These are phyloP conservation scores for Alisma plantagoaquatica DNA, from an alignment of 106 monocot species.

Conservation along the genomic window DNA sequence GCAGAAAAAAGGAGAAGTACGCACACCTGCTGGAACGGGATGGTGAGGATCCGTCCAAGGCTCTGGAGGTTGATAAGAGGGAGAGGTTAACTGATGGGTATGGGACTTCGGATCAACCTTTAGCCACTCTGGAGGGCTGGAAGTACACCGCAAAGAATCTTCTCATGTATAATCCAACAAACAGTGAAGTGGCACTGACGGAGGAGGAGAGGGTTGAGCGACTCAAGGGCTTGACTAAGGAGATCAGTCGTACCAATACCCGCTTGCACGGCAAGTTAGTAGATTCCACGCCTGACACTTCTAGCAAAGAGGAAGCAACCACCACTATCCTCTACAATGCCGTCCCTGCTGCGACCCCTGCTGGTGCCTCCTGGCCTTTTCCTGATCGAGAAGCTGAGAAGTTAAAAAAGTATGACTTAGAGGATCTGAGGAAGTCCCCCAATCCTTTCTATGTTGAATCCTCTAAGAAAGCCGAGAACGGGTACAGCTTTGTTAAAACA, in stretches of 20 bases:
- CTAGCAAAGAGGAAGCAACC: constrained; percentile 36
- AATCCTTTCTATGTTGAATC: constrained; percentile 74
- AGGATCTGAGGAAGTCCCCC: constrained; percentile 84
- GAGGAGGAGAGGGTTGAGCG: constrained; percentile 59
- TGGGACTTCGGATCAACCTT: constrained; percentile 79
- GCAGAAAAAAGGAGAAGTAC: constrained; percentile 50
- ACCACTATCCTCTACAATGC: constrained; percentile 43
- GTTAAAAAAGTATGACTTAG: constrained; percentile 70
- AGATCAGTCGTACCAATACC: constrained; percentile 57
- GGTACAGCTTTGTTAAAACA: constrained; percentile 83
- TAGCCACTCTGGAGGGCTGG: constrained; percentile 56
- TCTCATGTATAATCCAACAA: constrained; percentile 68
- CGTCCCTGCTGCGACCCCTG: constrained; percentile 66
- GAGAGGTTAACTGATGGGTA: constrained; percentile 87
- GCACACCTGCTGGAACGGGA: constrained; percentile 60
- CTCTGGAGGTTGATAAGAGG: constrained; percentile 26
- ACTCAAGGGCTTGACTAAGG: constrained; percentile 67
- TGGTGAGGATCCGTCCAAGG: constrained; percentile 12
- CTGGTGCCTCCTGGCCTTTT: constrained; percentile 68
- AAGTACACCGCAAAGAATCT: constrained; percentile 92
- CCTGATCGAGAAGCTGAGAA: constrained; percentile 57
- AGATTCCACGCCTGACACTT: constrained; percentile 17
- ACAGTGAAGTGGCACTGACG: constrained; percentile 46
- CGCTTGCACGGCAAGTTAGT: constrained; percentile 60
- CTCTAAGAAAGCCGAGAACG: constrained; percentile 58